Evolutionary conservation across 495 filamentous ascomycete species (phyloP).

Genomic region (Penicillium coffeae): DNA sequence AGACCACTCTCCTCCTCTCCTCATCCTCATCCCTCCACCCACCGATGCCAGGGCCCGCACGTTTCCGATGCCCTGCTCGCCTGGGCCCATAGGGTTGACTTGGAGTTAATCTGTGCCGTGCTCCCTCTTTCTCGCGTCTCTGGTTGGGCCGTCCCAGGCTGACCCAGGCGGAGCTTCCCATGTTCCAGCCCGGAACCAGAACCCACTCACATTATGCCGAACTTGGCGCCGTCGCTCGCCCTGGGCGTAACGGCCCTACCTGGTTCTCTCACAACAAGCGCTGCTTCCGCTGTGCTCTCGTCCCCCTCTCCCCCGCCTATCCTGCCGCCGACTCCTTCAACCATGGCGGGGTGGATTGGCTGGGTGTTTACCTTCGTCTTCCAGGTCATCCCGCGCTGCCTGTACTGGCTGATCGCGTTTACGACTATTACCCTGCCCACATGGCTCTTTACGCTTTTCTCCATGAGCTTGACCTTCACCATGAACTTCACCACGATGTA

Average conservation of each 20-base stretch:
- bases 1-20: slow-evolving; percentile 1
- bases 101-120: slow-evolving; percentile 4
- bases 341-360: slow-evolving; percentile 44
- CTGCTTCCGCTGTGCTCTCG: slow-evolving; percentile 15
- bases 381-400: slow-evolving; percentile 60
- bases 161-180: slow-evolving; percentile 4
- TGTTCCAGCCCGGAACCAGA: neutral
- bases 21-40: slow-evolving; percentile 16
- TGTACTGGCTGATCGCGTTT: slow-evolving; percentile 83
- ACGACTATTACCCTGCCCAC: slow-evolving; percentile 84
- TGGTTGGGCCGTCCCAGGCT: slow-evolving; percentile 5
- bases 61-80: slow-evolving; percentile 15
- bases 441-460: slow-evolving; percentile 88
- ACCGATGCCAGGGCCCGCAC: slow-evolving; percentile 21
- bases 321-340: slow-evolving; percentile 31
- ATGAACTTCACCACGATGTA: slow-evolving; percentile 98
- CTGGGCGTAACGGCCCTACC: slow-evolving; percentile 14
- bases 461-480: slow-evolving; percentile 92
- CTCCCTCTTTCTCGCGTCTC: neutral
- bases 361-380: slow-evolving; percentile 43
- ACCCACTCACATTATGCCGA: slow-evolving; percentile 1
- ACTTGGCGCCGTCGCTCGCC: slow-evolving; percentile 22
- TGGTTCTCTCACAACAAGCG: slow-evolving; percentile 3
- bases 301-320: slow-evolving; percentile 27
- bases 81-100: slow-evolving; percentile 4